Evolutionary conservation across 805 yeast species (phyloP), one percentile per base, ranked within the genome.

Genomic region (Schwanniomyces polymorphus): DNA sequence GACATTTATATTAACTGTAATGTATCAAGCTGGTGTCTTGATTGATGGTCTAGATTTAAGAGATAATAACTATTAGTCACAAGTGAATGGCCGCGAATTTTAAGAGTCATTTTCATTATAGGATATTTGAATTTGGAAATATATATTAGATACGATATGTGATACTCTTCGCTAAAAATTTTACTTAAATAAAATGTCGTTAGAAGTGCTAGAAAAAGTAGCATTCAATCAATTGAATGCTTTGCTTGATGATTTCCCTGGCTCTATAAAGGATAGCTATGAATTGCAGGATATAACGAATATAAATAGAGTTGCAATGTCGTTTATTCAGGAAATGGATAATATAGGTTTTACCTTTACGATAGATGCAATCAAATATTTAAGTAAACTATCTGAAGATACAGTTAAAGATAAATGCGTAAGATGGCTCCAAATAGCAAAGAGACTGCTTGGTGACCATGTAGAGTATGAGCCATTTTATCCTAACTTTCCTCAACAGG

Each of bases 401-500:
- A 3, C 12, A 11, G 14, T 16, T 29, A 38, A 23, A 11, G 41
- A 21, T 5, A 38, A 38, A 11, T 38, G 41, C 17, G n/a, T 17
- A 23, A 10, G 16, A 23, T 23, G 21, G 27, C 27, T 38, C 9
- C 17, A 14, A 14, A 38, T 38, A 11, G 41, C 41, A 12, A 38
- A 23, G 23, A 14, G 12, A n/a, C 27, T 27, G 17, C 18, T 21
- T 38, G 41, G 41, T 11, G 27, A 25, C 9, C 27, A 38, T 38
- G 41, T 38, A 12, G 16, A 23, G 17, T 14, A 23, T 10, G 23
- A 21, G n/a, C n/a, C 27, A 14, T 21, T 50, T 29, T 50, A 50
- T 33, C 51, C 51, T 12, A 48, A 44, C 25, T 50, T 50, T 34
- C 53, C 53, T 8, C 14, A 35, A 27, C 53, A 50, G 18, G 53